phyloP scores from a whole-genome alignment of 345 rosid genomes.

The Eucalyptus pauciflora region DNA sequence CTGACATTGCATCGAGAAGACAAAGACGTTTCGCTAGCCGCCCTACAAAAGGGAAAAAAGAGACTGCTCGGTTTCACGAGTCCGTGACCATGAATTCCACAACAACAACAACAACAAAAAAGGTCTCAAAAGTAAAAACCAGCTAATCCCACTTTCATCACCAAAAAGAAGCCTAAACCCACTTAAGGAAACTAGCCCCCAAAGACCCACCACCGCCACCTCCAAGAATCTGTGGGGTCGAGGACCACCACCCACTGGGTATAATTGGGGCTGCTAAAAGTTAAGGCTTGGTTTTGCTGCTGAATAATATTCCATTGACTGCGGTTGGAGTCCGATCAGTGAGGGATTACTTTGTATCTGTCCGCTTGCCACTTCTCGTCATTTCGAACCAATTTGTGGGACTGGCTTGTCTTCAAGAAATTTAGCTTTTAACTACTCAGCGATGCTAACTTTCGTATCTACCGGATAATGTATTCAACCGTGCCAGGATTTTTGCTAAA shows the following conservation, averaged over 20 bases:
- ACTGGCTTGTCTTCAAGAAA: no score
- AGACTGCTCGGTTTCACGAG: background rate
- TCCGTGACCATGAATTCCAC: background rate
- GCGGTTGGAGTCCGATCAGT: no score
- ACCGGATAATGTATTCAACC: no score
- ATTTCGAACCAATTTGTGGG: no score
- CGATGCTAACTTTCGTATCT: no score
- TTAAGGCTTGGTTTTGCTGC: no score
- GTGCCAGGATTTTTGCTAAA: no score
- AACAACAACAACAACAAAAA: background rate
- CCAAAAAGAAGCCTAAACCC: background rate
- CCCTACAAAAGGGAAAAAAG: background rate
- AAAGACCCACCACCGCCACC: background rate
- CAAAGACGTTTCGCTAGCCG: constrained; percentile 30
- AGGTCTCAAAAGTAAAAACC: background rate
- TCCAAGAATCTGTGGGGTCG: background rate
- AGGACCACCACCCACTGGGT: background rate
- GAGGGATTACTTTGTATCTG: no score
- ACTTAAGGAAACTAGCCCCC: background rate
- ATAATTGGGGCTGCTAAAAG: no score
- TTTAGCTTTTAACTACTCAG: no score
- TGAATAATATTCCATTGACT: no score
- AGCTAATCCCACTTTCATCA: background rate
- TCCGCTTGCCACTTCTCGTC: no score
- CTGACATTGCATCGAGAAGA: constrained; percentile 17